Evolutionary conservation across 768 basidiomycete genomes (phyloP).

Genomic region (Chalciporus sphaerocephalus): DNA sequence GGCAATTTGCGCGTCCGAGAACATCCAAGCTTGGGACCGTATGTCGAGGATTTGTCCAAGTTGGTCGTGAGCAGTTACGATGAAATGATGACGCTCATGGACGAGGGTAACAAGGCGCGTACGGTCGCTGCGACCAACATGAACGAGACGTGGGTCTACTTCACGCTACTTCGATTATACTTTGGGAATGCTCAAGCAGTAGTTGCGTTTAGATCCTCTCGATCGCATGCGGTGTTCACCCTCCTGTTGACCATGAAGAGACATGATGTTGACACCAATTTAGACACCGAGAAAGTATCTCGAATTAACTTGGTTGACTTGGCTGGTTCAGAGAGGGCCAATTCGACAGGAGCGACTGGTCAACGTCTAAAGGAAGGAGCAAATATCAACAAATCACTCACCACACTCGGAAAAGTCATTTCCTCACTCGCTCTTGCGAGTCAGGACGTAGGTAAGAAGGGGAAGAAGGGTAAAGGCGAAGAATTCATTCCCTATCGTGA

Average conservation of each 20-base stretch:
- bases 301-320: slow-evolving; percentile 95
- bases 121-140: slow-evolving; percentile 99
- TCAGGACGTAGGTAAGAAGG: slow-evolving; percentile 65
- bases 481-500: slow-evolving; percentile 98
- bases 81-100: slow-evolving; percentile 99
- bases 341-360: slow-evolving; percentile 96
- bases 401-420: slow-evolving; percentile 97
- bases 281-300: slow-evolving; percentile 98
- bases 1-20: slow-evolving; percentile 96
- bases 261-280: slow-evolving; percentile 76
- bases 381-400: slow-evolving; percentile 98
- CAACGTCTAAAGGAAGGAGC: slow-evolving; percentile 95
- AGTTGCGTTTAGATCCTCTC: slow-evolving; percentile 62
- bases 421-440: slow-evolving; percentile 72
- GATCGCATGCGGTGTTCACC: slow-evolving; percentile 98
- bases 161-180: background rate
- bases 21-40: slow-evolving; percentile 94
- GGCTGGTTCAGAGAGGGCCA: slow-evolving; percentile 94
- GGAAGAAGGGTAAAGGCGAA: slow-evolving; percentile 83
- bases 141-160: slow-evolving; percentile 88
- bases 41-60: slow-evolving; percentile 96
- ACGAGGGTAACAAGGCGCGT: slow-evolving; percentile 97
- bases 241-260: slow-evolving; percentile 90
- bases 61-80: slow-evolving; percentile 87
- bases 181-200: slow-evolving; percentile 3